These are phyloP conservation scores for Cyberlindnera subsufficiens DNA, from an alignment of 805 yeast genomes.

Conservation along the genomic window DNA sequence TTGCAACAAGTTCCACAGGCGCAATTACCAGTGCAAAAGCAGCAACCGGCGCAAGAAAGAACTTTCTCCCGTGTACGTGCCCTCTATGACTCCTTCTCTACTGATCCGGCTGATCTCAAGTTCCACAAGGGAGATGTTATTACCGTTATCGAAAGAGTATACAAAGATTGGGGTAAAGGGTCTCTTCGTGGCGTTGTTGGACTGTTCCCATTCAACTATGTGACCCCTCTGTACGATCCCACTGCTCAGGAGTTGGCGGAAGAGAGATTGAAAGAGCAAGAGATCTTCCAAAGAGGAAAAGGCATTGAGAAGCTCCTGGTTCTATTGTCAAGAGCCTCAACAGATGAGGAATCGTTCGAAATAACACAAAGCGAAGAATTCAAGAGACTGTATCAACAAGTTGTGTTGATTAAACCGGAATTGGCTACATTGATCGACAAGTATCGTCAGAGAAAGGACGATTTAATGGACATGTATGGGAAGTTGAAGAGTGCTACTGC, in stretches of 20 bases:
- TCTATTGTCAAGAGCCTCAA: conserved; percentile 32
- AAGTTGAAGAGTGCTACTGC: conserved; percentile 66
- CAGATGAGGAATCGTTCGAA: conserved; percentile 24
- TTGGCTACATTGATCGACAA: conserved; percentile 73
- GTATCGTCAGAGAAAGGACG: conserved; percentile 72
- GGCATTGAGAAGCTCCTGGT: conserved; percentile 70
- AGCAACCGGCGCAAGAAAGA: conserved; percentile 14
- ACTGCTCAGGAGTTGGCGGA: conserved; percentile 51
- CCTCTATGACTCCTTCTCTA: conserved; percentile 69
- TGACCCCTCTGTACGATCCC: conserved; percentile 67
- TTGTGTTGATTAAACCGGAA: conserved; percentile 68
- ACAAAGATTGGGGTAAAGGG: conserved; percentile 96
- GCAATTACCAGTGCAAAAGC: conserved; percentile 8
- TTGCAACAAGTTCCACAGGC: conserved; percentile 9
- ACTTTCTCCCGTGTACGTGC: conserved; percentile 71
- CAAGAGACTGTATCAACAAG: conserved; percentile 64
- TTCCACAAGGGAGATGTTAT: conserved; percentile 85
- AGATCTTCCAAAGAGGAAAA: conserved; percentile 45
- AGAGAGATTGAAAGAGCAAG: conserved; percentile 45
- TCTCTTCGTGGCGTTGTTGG: conserved; percentile 76
- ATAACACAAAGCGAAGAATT: conserved; percentile 57
- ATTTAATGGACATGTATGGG: conserved; percentile 62
- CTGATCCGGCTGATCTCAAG: conserved; percentile 82
- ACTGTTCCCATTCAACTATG: conserved; percentile 89
- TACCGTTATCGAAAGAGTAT: conserved; percentile 79